Percentiles rank a stretch among this genome's conserved stretches.
These are phyloP conservation scores for Phaeosphaeria sp. DNA, from an alignment of 2,329 filamentous ascomycete species.

Conservation along the genomic window DNA sequence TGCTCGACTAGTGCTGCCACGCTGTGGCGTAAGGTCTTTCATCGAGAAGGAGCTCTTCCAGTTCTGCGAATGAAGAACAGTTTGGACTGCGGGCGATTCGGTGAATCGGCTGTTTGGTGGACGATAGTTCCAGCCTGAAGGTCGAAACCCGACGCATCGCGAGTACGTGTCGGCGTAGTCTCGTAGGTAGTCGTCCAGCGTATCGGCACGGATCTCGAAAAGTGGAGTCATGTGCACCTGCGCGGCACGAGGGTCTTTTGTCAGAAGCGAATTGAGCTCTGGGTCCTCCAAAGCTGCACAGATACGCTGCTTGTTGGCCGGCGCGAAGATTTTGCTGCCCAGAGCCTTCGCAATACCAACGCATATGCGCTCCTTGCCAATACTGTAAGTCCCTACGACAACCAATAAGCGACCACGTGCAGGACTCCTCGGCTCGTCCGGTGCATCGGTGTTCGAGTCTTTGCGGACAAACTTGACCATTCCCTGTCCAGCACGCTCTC, in stretches of 20 bases:
- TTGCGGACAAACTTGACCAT: conserved; percentile 69
- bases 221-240: conserved; percentile 98
- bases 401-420: conserved; percentile 77
- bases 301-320: conserved; percentile 81
- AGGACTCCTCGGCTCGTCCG: conserved; percentile 39
- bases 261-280: conserved; percentile 79
- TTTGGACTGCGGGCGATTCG: conserved; percentile 68
- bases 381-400: conserved; percentile 95
- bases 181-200: conserved; percentile 86
- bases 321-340: conserved; percentile 86
- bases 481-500: conserved; percentile 61
- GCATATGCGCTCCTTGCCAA: conserved; percentile 96
- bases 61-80: conserved; percentile 68
- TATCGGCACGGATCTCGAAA: conserved; percentile 91
- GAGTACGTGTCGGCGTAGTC: conserved; percentile 82
- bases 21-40: conserved; percentile 77
- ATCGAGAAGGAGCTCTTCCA: conserved; percentile 80
- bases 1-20: conserved; percentile 81
- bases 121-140: conserved; percentile 92
- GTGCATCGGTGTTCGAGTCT: conserved; percentile 40
- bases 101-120: conserved; percentile 70
- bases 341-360: conserved; percentile 88
- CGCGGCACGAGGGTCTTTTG: conserved; percentile 78
- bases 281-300: conserved; percentile 85
- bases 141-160: conserved; percentile 87